Evolutionary conservation across 179 eudicot species (phyloP).

Genomic region (Pouteria campechiana): DNA sequence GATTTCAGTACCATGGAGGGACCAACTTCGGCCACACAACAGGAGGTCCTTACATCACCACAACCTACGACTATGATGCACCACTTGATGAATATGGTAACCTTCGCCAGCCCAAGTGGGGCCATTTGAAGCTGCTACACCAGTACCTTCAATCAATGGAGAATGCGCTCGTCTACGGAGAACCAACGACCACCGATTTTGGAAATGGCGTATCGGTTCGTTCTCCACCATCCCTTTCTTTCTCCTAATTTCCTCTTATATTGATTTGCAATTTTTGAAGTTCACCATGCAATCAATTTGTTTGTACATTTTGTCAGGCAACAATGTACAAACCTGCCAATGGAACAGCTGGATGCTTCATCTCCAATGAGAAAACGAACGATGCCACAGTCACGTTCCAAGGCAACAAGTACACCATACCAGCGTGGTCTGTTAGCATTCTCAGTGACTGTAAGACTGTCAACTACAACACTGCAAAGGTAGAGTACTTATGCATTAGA

Average conservation of each 20-base stretch:
- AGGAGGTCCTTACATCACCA: conserved; percentile 61
- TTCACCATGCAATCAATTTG: too few species aligned
- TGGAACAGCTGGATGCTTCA: conserved; percentile 28
- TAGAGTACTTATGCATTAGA: conserved; percentile 6
- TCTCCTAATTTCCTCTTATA: too few species aligned
- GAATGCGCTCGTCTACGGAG: conserved; percentile 43
- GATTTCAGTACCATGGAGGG: conserved; percentile 72
- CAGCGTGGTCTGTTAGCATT: conserved; percentile 79
- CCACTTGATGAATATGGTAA: conserved; percentile 81
- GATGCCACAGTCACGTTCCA: conserved; percentile 28
- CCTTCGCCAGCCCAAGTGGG: conserved; percentile 61
- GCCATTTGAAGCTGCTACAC: conserved; percentile 59
- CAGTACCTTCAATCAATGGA: conserved; percentile 42
- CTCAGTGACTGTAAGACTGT: conserved; percentile 46
- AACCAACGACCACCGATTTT: conserved; percentile 7
- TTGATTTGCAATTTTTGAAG: too few species aligned
- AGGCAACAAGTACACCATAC: conserved; percentile 20
- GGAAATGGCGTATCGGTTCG: conserved; percentile 28
- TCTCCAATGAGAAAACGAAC: conserved; percentile 28
- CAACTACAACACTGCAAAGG: conserved; percentile 73
- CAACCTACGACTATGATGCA: conserved; percentile 77
- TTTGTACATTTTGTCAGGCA: conserved; percentile 15
- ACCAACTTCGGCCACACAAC: conserved; percentile 70
- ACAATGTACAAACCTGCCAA: conserved; percentile 23
- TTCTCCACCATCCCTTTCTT: too few species aligned